phyloP scores from a whole-genome alignment of 2,329 filamentous ascomycete species.

The Penicillium thymicola region DNA sequence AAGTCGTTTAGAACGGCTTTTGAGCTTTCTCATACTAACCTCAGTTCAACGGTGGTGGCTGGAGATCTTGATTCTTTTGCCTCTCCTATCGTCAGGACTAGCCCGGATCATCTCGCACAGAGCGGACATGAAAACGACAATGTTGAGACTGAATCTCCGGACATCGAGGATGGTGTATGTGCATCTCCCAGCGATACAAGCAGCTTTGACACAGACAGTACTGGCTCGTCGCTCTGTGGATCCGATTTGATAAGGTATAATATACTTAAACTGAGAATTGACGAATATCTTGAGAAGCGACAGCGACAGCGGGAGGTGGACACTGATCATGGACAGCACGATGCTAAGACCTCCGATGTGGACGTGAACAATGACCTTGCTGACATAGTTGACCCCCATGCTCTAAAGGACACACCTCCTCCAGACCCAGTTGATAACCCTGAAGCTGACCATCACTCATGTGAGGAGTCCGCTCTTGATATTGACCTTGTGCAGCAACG shows the following conservation, averaged over 20 bases:
- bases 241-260: background rate
- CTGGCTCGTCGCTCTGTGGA: background rate
- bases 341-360: background rate
- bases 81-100: background rate
- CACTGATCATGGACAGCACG: background rate
- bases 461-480: background rate
- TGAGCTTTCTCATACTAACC: background rate
- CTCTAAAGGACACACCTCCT: background rate
- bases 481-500: constrained; percentile 3
- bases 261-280: background rate
- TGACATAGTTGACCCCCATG: background rate
- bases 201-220: background rate
- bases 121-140: background rate
- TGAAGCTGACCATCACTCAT: background rate
- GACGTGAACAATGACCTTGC: background rate
- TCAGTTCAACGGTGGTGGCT: background rate
- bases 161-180: background rate
- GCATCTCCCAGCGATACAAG: background rate
- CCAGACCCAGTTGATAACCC: background rate
- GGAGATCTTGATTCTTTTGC: background rate
- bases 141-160: background rate
- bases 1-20: background rate
- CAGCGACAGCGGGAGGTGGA: background rate
- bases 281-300: background rate
- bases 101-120: background rate